A percentile compares a stretch with the other conserved stretches of the same genome.
phyloP scores from a whole-genome alignment of 306 rosid genomes.

The Inga oerstediana region DNA sequence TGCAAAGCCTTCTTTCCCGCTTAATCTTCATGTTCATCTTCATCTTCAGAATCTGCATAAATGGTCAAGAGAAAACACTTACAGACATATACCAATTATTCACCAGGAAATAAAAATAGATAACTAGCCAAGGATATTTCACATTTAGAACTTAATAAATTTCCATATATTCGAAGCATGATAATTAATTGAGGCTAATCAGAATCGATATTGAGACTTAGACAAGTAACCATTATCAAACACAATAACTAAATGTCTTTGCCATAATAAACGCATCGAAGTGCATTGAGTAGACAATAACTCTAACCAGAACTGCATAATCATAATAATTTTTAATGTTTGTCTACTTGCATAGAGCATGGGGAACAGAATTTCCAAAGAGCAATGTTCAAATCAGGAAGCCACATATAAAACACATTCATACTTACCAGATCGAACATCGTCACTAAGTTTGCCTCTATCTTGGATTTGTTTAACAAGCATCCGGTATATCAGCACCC shows the following conservation, averaged over 20 bases:
- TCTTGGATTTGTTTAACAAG: conserved; percentile 97
- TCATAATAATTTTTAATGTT: not conserved
- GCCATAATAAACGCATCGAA: conserved; percentile 1
- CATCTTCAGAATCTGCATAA: conserved; percentile 84
- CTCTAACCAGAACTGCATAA: conserved; percentile 16
- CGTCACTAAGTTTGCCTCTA: conserved; percentile 83
- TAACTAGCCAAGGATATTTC: conserved; percentile 18
- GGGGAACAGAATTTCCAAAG: conserved; percentile 1
- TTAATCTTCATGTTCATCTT: conserved; percentile 92
- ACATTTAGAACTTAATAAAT: conserved; percentile 9
- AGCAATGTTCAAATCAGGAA: conserved; percentile 12
- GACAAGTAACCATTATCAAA: conserved; percentile 1
- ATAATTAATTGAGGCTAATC: not conserved
- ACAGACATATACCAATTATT: not conserved
- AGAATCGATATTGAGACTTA: not conserved
- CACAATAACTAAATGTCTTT: not conserved
- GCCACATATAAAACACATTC: conserved; percentile 28
- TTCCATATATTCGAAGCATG: conserved; percentile 14
- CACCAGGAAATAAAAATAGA: not conserved
- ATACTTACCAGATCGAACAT: conserved; percentile 94
- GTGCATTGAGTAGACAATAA: conserved; percentile 19
- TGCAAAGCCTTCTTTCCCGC: conserved; percentile 35
- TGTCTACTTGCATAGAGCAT: conserved; percentile 19
- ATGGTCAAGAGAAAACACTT: conserved; percentile 16
- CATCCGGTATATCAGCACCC: conserved; percentile 95